Base-by-base conservation (phyloP, 192 early-diverging fungal genomes). In the Backusella sp. region DNA sequence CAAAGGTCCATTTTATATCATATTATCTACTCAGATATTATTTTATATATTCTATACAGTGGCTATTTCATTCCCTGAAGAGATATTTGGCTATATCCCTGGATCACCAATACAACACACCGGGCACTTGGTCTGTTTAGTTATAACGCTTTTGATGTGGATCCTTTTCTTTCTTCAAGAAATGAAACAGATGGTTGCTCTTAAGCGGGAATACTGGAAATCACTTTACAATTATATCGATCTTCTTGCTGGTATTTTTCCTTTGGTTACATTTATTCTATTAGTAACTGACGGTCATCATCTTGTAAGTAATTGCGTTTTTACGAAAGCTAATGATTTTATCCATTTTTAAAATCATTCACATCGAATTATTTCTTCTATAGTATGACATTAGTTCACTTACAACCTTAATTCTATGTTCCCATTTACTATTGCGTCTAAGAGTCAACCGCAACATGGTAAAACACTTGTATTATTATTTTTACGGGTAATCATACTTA, bases 181-280 rank as follows among this genome's bases (percentile, higher is more conserved):
- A 65, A 30, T 26, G 2, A 56, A 52, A 2, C 73, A 73, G 28
- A 66, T 62, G 36, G 0, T 46, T 46, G 4, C 17, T 19, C 32
- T 19, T 39, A 34, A 39, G 9, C 41, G 17, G 19, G 37, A 42
- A 0, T 73, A 73, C 26, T 42, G 62, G 62, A 12, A 19, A n/a
- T 59, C 53, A 11, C 28, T 37, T 41, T 73, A 73, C 14, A 73
- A 73, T 37, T 73, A 30, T 44, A 26, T 73, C 32, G 52, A 53
- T 28, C 1, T 65, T 15, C 19, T 19, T 30, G 23, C 53, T 23
- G 21, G 7, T 3, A 14, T 30, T 1, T 59, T 59, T 23, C 9
- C 56, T 1, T 23, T 73, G 1, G 37, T 39, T 41, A 30, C 59
- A 17, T 41, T 66, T 12, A 26, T 73, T 8, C 19, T 52, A 8